Conservation (phyloP, 2,329 filamentous ascomycete species). For the Calonectria pauciramosa region DNA sequence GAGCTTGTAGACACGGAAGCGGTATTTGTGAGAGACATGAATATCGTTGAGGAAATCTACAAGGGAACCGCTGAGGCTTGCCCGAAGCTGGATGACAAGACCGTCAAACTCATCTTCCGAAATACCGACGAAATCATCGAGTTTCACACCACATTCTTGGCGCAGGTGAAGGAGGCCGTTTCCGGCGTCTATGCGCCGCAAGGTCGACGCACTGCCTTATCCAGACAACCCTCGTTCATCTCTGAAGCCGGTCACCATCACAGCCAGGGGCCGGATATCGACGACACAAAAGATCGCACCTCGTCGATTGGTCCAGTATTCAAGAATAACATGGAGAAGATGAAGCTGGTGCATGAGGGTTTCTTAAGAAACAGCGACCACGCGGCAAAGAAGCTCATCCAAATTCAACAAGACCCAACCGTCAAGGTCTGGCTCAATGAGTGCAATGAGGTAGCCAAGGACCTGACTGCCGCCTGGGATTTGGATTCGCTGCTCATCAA, state of each 20-base stretch:
- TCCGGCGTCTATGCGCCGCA: constrained; percentile 82
- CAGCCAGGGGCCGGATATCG: constrained; percentile 56
- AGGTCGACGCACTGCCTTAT: constrained; percentile 57
- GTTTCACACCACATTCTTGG: constrained; percentile 86
- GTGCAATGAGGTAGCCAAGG: constrained; percentile 91
- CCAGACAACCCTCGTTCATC: constrained; percentile 57
- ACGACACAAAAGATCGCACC: constrained; percentile 66
- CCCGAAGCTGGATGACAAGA: constrained; percentile 83
- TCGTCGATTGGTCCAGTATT: constrained; percentile 69
- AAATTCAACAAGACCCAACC: constrained; percentile 73
- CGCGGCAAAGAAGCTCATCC: constrained; percentile 71
- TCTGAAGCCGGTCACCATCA: constrained; percentile 58
- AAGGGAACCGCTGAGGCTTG: constrained; percentile 91
- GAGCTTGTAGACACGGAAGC: constrained; percentile 95
- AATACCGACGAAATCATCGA: constrained; percentile 92
- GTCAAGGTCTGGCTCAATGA: constrained; percentile 91
- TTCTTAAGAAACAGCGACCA: constrained; percentile 75
- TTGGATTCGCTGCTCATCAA: constrained; percentile 97
- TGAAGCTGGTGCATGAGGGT: constrained; percentile 72
- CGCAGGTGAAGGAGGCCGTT: constrained; percentile 84
- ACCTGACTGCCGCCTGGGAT: constrained; percentile 94
- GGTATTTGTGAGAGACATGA: constrained; percentile 94
- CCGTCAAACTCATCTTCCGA: constrained; percentile 90
- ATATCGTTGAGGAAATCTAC: constrained; percentile 97
- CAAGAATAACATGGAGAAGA: constrained; percentile 68